phyloP scores from a whole-genome alignment of 1,284 basidiomycete species.

The Leucoagaricus sp. region DNA sequence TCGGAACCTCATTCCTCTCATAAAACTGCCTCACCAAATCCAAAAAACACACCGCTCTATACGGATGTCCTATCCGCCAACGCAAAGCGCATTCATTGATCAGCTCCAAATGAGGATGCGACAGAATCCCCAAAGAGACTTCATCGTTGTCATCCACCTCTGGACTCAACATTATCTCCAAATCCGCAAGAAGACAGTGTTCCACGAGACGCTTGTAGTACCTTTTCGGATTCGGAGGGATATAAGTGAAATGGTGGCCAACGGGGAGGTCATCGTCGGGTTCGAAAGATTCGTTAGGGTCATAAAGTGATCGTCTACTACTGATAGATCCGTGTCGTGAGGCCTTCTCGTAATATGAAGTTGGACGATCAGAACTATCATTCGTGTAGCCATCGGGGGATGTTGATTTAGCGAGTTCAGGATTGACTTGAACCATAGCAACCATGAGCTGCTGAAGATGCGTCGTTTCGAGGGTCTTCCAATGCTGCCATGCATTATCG shows the following conservation, averaged over 20 bases:
- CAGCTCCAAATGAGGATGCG: slow-evolving; percentile 77
- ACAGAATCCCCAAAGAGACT: slow-evolving; percentile 94
- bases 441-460: slow-evolving; percentile 88
- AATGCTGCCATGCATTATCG: slow-evolving; percentile 82
- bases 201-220: slow-evolving; percentile 87
- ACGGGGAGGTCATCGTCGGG: slow-evolving; percentile 70
- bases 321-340: slow-evolving; percentile 62
- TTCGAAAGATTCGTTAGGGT: slow-evolving; percentile 42
- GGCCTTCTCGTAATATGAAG: slow-evolving; percentile 39
- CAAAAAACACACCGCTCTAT: slow-evolving; percentile 81
- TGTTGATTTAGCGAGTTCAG: slow-evolving; percentile 82
- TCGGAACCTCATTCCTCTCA: slow-evolving; percentile 87
- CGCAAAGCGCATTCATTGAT: slow-evolving; percentile 86
- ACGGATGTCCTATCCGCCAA: slow-evolving; percentile 87
- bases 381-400: slow-evolving; percentile 45
- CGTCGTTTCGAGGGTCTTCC: slow-evolving; percentile 84
- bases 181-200: slow-evolving; percentile 82
- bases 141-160: slow-evolving; percentile 94
- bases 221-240: slow-evolving; percentile 86
- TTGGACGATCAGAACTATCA: slow-evolving; percentile 35
- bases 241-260: slow-evolving; percentile 82
- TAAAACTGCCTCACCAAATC: slow-evolving; percentile 88
- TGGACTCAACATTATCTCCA: slow-evolving; percentile 86
- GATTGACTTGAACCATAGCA: slow-evolving; percentile 85
- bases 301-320: slow-evolving; percentile 61